Conservation (phyloP, 306 rosid species). For the Gastrolobium bilobum region DNA sequence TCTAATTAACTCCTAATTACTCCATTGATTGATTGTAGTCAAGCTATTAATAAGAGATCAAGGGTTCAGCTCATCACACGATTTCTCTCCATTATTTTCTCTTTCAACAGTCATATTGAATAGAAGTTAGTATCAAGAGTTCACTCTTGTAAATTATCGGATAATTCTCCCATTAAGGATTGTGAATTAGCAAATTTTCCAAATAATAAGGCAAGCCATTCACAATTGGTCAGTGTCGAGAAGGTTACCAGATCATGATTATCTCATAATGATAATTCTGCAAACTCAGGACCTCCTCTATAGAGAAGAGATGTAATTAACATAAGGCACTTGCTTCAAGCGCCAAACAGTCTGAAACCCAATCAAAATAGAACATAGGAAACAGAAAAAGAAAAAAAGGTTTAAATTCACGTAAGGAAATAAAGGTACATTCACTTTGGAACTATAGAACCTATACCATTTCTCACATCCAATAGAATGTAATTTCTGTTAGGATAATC, state of each 20-base stretch:
- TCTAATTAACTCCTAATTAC: not conserved
- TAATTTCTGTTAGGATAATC: constrained; percentile 45
- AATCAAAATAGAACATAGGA: not conserved
- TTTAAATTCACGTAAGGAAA: constrained; percentile 33
- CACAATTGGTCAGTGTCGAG: not conserved
- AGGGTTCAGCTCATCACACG: not conserved
- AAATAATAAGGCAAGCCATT: constrained; percentile 4
- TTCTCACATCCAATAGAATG: constrained; percentile 85
- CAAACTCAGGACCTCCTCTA: constrained; percentile 16
- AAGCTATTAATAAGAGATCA: constrained; percentile 10
- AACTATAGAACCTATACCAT: constrained; percentile 68
- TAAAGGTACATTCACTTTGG: constrained; percentile 32
- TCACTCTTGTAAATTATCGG: not conserved
- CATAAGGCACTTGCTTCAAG: constrained; percentile 10
- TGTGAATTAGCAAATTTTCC: not conserved
- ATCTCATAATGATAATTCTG: constrained; percentile 19
- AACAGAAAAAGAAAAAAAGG: not conserved
- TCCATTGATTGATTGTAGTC: not conserved
- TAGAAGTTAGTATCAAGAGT: not conserved
- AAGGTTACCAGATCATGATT: not conserved
- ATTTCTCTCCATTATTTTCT: not conserved
- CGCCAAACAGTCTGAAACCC: constrained; percentile 25
- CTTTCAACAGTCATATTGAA: not conserved
- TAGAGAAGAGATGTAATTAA: constrained; percentile 17
- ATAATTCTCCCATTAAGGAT: not conserved